Percentiles rank a stretch among this genome's conserved stretches.
Evolutionary conservation across 306 rosid genomes (phyloP).

Genomic region (Fragaria nilgerrensis): DNA sequence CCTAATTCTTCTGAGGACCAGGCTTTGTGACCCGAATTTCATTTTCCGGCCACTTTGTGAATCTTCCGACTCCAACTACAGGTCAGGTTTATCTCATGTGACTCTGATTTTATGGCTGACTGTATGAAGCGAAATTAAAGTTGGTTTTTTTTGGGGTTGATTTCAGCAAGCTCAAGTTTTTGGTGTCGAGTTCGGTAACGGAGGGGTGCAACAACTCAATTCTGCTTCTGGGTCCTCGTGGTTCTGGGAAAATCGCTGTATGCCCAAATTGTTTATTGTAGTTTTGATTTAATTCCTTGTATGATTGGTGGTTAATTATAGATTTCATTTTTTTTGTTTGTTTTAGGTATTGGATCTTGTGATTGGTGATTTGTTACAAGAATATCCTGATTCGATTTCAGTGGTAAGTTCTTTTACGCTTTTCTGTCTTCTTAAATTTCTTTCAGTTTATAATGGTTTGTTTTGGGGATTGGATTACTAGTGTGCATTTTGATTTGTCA

Average conservation of each 20-base stretch:
- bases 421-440: not conserved
- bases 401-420: conserved; percentile 42
- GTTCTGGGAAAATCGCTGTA: conserved; percentile 79
- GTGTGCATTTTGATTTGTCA: not conserved
- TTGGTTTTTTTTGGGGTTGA: not conserved
- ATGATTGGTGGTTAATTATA: not conserved
- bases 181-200: conserved; percentile 69
- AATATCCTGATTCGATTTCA: conserved; percentile 69
- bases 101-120: not conserved
- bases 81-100: conserved; percentile 24
- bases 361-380: conserved; percentile 56
- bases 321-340: not conserved
- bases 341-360: conserved; percentile 81
- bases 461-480: not conserved
- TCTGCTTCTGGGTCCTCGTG: conserved; percentile 90
- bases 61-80: conserved; percentile 59
- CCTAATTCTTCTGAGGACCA: conserved; percentile 50
- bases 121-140: not conserved
- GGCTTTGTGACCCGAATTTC: conserved; percentile 60
- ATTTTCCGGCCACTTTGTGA: conserved; percentile 41
- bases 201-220: conserved; percentile 92
- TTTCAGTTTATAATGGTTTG: no score
- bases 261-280: conserved; percentile 14
- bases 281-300: not conserved
- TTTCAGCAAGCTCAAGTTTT: conserved; percentile 78